Conservation (phyloP, 2,329 filamentous ascomycete genomes). For the Colletotrichum shisoi region DNA sequence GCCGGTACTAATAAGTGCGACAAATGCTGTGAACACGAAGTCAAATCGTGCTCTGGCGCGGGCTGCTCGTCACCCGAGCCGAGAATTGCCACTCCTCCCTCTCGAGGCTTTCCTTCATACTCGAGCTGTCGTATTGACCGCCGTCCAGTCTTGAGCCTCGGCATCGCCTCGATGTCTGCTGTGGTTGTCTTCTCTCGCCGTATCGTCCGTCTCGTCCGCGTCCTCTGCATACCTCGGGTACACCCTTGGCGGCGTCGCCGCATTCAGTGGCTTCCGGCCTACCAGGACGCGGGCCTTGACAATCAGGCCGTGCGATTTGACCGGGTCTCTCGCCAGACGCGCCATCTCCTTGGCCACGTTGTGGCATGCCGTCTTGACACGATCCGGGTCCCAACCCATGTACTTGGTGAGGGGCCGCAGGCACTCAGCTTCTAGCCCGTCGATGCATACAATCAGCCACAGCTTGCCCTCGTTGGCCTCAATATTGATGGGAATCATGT, state of each 20-base stretch:
- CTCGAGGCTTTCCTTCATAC: background rate
- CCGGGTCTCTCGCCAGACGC: conserved; percentile 56
- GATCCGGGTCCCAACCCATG: conserved; percentile 61
- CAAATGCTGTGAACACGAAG: conserved; percentile 32
- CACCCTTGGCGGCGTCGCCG: conserved; percentile 11
- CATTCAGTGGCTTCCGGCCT: conserved; percentile 57
- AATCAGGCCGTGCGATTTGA: conserved; percentile 53
- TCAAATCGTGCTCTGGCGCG: conserved; percentile 26
- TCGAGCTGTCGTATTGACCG: conserved; percentile 6
- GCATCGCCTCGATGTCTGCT: conserved; percentile 13
- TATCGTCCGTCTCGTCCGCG: conserved; percentile 37
- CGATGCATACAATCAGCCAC: conserved; percentile 62
- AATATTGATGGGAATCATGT: conserved; percentile 58
- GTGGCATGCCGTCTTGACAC: conserved; percentile 58
- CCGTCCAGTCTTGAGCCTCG: conserved; percentile 1
- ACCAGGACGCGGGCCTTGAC: conserved; percentile 59
- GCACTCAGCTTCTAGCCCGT: conserved; percentile 58
- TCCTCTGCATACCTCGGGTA: conserved; percentile 24
- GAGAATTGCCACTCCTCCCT: conserved; percentile 14
- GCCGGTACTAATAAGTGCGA: conserved; percentile 16
- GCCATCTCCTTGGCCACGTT: conserved; percentile 59
- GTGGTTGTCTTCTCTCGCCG: conserved; percentile 32
- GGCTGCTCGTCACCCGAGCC: conserved; percentile 28
- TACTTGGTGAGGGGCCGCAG: conserved; percentile 62
- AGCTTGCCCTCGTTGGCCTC: conserved; percentile 60